phyloP scores from a whole-genome alignment of 2,329 filamentous ascomycete genomes.

The Penicillium sp. region DNA sequence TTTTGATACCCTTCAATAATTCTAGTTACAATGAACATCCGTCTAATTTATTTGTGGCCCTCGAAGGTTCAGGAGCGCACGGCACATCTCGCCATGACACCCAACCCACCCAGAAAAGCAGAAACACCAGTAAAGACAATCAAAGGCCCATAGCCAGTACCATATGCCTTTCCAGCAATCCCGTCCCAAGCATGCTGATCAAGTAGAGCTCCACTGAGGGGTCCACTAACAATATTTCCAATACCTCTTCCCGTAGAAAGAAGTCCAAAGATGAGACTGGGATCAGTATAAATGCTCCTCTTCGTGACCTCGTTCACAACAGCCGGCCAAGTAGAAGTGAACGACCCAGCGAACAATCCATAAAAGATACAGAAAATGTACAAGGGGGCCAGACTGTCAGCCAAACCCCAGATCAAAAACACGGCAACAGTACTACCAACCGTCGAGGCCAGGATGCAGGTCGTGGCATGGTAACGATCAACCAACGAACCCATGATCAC shows the following conservation, averaged over 20 bases:
- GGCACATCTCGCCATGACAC: constrained; percentile 7
- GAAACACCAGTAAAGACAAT: constrained; percentile 31
- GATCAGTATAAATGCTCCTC: constrained; percentile 40
- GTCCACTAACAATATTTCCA: constrained; percentile 52
- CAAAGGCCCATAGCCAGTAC: constrained; percentile 27
- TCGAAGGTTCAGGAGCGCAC: background rate
- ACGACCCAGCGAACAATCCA: constrained; percentile 49
- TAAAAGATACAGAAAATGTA: constrained; percentile 46
- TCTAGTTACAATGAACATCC: background rate
- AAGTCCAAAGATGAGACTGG: constrained; percentile 51
- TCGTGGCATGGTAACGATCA: constrained; percentile 43
- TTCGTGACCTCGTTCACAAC: constrained; percentile 46
- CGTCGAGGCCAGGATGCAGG: constrained; percentile 44
- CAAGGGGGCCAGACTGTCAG: constrained; percentile 42
- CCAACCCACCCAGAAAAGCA: constrained; percentile 17
- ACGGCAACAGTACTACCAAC: constrained; percentile 43
- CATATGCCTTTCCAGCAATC: constrained; percentile 23
- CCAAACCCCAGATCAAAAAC: constrained; percentile 51
- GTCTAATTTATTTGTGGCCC: background rate
- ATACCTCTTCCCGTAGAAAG: constrained; percentile 53
- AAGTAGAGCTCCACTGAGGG: constrained; percentile 47
- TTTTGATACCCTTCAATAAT: background rate
- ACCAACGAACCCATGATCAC: constrained; percentile 38
- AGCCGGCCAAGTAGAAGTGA: constrained; percentile 46
- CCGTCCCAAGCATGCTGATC: constrained; percentile 20